Evolutionary conservation across 2,329 filamentous ascomycete species (phyloP).

Genomic region (Mollisia scopiformis): DNA sequence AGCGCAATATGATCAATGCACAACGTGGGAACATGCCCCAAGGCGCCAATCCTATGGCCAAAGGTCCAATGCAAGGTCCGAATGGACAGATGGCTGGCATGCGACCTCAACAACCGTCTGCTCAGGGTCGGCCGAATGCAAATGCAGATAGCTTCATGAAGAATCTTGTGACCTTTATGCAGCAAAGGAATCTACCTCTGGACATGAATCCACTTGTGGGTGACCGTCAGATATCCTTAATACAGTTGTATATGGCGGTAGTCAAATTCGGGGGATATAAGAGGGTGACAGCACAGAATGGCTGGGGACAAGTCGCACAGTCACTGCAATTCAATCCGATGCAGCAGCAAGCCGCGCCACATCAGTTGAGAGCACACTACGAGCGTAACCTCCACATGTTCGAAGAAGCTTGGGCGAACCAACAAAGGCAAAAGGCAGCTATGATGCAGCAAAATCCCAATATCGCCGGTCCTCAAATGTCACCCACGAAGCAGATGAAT

Average conservation of each 20-base stretch:
- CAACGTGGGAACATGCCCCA: slow-evolving; percentile 49
- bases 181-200: slow-evolving; percentile 70
- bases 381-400: slow-evolving; percentile 77
- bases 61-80: slow-evolving; percentile 53
- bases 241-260: slow-evolving; percentile 78
- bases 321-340: slow-evolving; percentile 62
- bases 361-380: slow-evolving; percentile 74
- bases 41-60: slow-evolving; percentile 32
- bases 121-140: slow-evolving; percentile 21
- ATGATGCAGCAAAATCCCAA: slow-evolving; percentile 33
- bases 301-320: slow-evolving; percentile 75
- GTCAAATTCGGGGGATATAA: slow-evolving; percentile 79
- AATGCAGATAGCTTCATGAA: slow-evolving; percentile 63
- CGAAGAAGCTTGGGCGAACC: slow-evolving; percentile 69
- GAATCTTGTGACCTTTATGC: slow-evolving; percentile 78
- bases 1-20: slow-evolving; percentile 44
- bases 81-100: slow-evolving; percentile 60
- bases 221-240: slow-evolving; percentile 73
- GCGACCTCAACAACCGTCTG: slow-evolving; percentile 53
- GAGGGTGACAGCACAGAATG: slow-evolving; percentile 67
- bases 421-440: slow-evolving; percentile 45
- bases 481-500: slow-evolving; percentile 43
- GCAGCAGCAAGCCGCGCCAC: slow-evolving; percentile 67
- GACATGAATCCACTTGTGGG: slow-evolving; percentile 75
- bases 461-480: slow-evolving; percentile 46